Evolutionary conservation across 805 yeast genomes (phyloP).

Genomic region (Yamadazyma laniorum): DNA sequence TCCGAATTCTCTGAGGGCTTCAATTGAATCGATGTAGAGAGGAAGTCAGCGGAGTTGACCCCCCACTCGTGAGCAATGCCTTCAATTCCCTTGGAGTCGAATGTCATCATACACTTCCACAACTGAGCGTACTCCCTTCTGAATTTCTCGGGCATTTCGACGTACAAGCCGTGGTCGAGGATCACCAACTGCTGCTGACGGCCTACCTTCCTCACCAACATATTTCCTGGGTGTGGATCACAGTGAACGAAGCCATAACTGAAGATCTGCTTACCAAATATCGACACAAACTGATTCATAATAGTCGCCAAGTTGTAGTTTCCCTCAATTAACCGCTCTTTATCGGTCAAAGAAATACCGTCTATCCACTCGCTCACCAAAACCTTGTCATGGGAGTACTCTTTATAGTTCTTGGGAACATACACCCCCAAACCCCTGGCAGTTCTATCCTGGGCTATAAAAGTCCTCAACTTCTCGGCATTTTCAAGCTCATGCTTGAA

Average conservation of each 20-base stretch:
- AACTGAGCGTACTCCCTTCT: constrained; percentile 55
- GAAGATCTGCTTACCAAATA: constrained; percentile 60
- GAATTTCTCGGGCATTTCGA: constrained; percentile 50
- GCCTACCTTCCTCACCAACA: constrained; percentile 47
- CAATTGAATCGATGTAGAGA: constrained; percentile 55
- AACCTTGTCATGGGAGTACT: constrained; percentile 48
- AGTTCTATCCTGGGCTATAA: constrained; percentile 43
- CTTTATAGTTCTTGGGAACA: constrained; percentile 53
- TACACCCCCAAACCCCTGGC: constrained; percentile 41
- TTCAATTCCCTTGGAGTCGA: constrained; percentile 47
- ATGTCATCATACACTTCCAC: constrained; percentile 61
- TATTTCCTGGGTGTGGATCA: constrained; percentile 82
- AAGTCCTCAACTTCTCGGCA: constrained; percentile 37
- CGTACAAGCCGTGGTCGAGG: constrained; percentile 74
- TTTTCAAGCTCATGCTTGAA: constrained; percentile 58
- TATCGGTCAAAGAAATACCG: constrained; percentile 57
- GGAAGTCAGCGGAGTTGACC: constrained; percentile 58
- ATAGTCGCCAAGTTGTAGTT: constrained; percentile 40
- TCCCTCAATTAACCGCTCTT: constrained; percentile 37
- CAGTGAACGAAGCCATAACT: constrained; percentile 68
- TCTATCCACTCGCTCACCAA: constrained; percentile 76
- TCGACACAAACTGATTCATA: constrained; percentile 50
- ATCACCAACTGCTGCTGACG: constrained; percentile 59
- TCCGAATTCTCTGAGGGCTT: constrained; percentile 38
- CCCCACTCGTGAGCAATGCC: constrained; percentile 65